Evolutionary conservation across 371 early-diverging fungal genomes (phyloP).

Genomic region (Zychaea mexicana): DNA sequence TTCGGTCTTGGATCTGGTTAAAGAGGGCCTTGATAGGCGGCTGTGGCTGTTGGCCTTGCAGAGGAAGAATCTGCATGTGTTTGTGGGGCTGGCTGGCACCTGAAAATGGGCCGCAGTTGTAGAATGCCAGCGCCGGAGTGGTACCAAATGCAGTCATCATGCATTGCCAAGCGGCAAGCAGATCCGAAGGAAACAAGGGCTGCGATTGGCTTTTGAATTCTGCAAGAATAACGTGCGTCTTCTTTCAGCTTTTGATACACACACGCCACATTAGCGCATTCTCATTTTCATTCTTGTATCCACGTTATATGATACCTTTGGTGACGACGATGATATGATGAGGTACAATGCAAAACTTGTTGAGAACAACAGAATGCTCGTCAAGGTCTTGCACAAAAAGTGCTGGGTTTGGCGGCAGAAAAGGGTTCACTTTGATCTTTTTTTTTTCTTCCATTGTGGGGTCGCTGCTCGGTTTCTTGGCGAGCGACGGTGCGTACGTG

Average conservation of each 20-base stretch:
- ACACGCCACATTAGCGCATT: not conserved
- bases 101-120: conserved; percentile 71
- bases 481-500: conserved; percentile 51
- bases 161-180: conserved; percentile 56
- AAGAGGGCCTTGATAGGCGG: conserved; percentile 57
- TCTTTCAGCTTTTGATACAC: not conserved
- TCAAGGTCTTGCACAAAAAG: conserved; percentile 60
- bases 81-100: conserved; percentile 79
- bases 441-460: conserved; percentile 21
- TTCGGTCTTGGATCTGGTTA: conserved; percentile 45
- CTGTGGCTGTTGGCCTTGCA: conserved; percentile 29
- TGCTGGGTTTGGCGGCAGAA: conserved; percentile 65
- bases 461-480: conserved; percentile 40
- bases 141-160: conserved; percentile 43
- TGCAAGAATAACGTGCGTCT: conserved; percentile 13
- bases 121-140: conserved; percentile 60
- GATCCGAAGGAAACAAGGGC: conserved; percentile 62
- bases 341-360: conserved; percentile 76
- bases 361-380: conserved; percentile 64
- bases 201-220: conserved; percentile 68
- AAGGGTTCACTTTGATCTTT: conserved; percentile 59
- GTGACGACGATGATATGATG: conserved; percentile 72
- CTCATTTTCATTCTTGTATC: not conserved
- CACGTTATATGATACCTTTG: conserved; percentile 65
- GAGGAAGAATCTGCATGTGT: conserved; percentile 73